These are phyloP conservation scores for Claviceps purpurea DNA, from an alignment of 2,329 filamentous ascomycete genomes.

Conservation along the genomic window DNA sequence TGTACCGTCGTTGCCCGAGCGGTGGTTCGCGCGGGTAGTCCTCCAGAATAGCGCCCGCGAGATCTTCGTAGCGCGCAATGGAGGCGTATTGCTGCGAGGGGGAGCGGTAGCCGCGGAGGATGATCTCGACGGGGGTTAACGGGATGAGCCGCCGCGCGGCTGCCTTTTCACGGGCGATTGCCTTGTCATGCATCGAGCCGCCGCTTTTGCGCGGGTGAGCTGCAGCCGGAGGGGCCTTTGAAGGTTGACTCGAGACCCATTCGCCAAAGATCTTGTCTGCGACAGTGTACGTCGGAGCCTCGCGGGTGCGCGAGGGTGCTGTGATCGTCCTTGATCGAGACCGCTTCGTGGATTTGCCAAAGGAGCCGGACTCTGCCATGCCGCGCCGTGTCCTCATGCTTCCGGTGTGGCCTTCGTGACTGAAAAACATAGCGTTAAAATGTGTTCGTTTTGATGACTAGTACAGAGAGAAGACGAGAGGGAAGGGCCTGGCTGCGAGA, in stretches of 20 bases:
- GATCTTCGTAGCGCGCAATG: constrained; percentile 74
- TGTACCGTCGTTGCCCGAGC: constrained; percentile 54
- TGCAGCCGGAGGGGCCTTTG: constrained; percentile 15
- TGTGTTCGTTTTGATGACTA: too few species aligned
- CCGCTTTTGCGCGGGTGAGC: constrained; percentile 23
- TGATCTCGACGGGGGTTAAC: constrained; percentile 53
- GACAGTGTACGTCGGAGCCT: constrained; percentile 48
- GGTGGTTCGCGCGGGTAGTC: constrained; percentile 85
- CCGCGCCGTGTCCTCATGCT: constrained; percentile 36
- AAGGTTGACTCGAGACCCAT: constrained; percentile 39
- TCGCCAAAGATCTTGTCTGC: constrained; percentile 49
- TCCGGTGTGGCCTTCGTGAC: constrained; percentile 38
- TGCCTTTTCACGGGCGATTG: constrained; percentile 19
- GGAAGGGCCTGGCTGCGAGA: not conserved
- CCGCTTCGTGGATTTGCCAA: constrained; percentile 52
- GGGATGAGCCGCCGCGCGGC: constrained; percentile 19
- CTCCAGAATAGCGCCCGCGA: constrained; percentile 79
- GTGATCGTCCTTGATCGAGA: constrained; percentile 49
- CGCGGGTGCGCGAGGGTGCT: constrained; percentile 41
- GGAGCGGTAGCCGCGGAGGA: constrained; percentile 67
- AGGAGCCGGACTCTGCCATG: constrained; percentile 49
- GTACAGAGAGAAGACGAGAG: not conserved
- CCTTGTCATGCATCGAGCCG: constrained; percentile 20
- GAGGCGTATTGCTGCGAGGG: constrained; percentile 66
- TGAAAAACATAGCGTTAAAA: constrained; percentile 12